Conservation (phyloP, 2,329 filamentous ascomycete species). For the Paraphoma sp. region DNA sequence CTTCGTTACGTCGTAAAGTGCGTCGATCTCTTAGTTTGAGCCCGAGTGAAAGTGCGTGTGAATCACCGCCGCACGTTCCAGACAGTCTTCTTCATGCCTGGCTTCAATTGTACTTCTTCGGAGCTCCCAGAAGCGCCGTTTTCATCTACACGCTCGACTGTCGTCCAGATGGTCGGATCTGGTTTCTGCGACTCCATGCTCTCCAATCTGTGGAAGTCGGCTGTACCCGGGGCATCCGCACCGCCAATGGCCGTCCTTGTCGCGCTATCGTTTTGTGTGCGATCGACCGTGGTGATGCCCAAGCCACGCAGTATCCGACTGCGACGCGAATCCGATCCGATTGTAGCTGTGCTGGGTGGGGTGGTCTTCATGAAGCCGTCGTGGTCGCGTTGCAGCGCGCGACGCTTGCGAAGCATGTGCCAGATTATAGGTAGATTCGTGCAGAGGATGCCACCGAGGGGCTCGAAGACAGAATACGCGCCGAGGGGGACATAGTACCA, state of each 20-base stretch:
- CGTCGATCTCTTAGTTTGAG: background rate
- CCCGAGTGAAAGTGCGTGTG: background rate
- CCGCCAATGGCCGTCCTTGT: constrained; percentile 20
- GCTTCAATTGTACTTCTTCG: constrained; percentile 11
- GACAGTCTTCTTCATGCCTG: constrained; percentile 38
- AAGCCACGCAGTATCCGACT: constrained; percentile 28
- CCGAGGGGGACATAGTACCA: constrained; percentile 45
- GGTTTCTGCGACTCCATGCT: constrained; percentile 22
- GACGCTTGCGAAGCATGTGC: constrained; percentile 41
- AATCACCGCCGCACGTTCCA: constrained; percentile 37
- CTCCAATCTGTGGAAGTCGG: constrained; percentile 31
- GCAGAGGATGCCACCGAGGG: constrained; percentile 43
- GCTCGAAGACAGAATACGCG: constrained; percentile 43
- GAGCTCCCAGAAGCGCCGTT: constrained; percentile 4
- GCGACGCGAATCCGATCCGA: constrained; percentile 25
- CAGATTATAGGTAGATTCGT: constrained; percentile 44
- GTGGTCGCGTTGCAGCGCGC: constrained; percentile 17
- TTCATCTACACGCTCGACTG: constrained; percentile 15
- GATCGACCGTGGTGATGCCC: constrained; percentile 29
- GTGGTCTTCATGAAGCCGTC: constrained; percentile 21
- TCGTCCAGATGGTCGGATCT: constrained; percentile 23
- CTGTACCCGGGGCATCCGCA: constrained; percentile 10
- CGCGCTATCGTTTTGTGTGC: constrained; percentile 32
- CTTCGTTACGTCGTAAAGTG: constrained; percentile 1
- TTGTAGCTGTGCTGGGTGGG: constrained; percentile 24